Base-by-base conservation (phyloP, 2,329 filamentous ascomycete species). In the Sporothrix humicola region DNA sequence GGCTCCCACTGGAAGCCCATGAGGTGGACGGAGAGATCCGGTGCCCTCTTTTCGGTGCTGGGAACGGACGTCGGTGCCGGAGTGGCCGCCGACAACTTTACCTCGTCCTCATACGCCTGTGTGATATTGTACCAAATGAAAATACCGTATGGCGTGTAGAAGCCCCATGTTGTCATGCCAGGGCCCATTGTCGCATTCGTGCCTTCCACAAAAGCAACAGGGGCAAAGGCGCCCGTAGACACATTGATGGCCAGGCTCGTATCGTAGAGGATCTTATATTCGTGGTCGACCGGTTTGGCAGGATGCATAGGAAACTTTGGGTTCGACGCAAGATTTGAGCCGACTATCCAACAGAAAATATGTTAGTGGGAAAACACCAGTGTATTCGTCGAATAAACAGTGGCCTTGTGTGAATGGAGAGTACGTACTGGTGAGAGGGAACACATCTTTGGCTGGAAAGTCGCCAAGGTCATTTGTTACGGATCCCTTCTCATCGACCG, bases 1-100 rank as follows among this genome's bases (percentile, higher is more conserved):
- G 66, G 70, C 20, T 75, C 68, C 75, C 75, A 76, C 72, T 73
- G 69, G 61, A 72, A 76, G 50, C 75, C 75, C 58, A 73, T 71
- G 7, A 31, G 31, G 37, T 74, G 73, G 15, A 74, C 68, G 31
- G 31, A 37, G 31, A 37, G 31, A 37, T 37, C 31, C 3, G 31
- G 31, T 37, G 31, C 31, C 31, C 31, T 37, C 31, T 37, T 37
- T 37, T 37, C 31, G 31, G 31, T 3, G 7, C 4, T 5, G 7
- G 31, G 2, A 37, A 37, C 31, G 31, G 31, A 37, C 31, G 31
- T 37, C 31, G 31, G 31, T 5, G 31, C 3, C 5, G 31, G 31
- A 37, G 31, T 37, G 31, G 31, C 31, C 31, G 31, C 31, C 31
- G 31, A 37, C 5, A 6, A 3, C 31, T 37, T 37, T 37, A 3